Evolutionary conservation across 768 basidiomycete species (phyloP), one percentile per base, ranked within the genome.

Genomic region (Trichaptum fuscoviolaceum): DNA sequence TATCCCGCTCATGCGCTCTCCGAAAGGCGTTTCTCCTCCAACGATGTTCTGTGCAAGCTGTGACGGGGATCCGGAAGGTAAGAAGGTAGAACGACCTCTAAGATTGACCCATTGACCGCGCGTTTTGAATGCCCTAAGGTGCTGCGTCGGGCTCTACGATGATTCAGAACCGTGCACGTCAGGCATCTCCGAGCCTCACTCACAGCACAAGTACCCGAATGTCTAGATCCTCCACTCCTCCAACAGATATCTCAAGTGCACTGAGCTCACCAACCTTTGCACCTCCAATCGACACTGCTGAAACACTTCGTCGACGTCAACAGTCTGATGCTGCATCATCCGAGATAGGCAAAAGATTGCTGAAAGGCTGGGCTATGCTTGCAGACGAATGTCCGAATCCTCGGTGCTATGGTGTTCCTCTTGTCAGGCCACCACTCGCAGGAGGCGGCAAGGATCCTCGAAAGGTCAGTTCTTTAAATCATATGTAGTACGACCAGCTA

Each of bases 301-400:
- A 88, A 69, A 83, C 81, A 25, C 77, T 86, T 25, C 85, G 84
- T 36, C 84, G 93, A 34, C 85, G 93, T 64, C 86, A 88, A 67
- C 93, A 95, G 75, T 92, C 91, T 1, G 93, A 95, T 73, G 78
- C 75, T 57, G 93, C 94, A 18, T 92, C 92, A 2, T 77, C 87
- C 63, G 90, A 90, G 72, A 91, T 95, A 34, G 94, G 91, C 58
- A 88, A 85, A 68, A 84, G 87, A 26, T 79, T 95, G 67, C 77
- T 95, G 60, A 87, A 86, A 71, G 93, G 91, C 57, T 95, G 92
- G 91, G 87, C 93, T 0, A 92, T 95, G 90, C 81, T 95, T n/a
- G 91, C 83, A 25, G 92, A 95, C 42, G 92, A 93, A 77, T 95
- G 94, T 72, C 85, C 86, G 0, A 89, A 85, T 70, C 69, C 73